Evolutionary conservation across 345 rosid genomes (phyloP).

Genomic region (Eucalyptus leucophloia): DNA sequence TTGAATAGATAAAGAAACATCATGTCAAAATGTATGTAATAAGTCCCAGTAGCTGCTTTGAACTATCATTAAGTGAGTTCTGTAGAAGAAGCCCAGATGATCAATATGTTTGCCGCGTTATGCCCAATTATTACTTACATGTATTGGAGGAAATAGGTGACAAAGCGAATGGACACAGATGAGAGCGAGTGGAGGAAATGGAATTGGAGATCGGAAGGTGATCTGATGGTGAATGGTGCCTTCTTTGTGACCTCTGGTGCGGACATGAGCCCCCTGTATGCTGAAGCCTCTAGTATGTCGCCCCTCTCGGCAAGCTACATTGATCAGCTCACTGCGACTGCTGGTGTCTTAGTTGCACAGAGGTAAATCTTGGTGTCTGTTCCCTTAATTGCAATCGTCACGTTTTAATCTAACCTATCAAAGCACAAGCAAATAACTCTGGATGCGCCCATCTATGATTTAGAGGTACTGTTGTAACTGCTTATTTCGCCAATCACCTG

Average conservation of each 20-base stretch:
- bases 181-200: conserved; percentile 5
- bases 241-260: not conserved
- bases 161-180: conserved; percentile 5
- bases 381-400: not conserved
- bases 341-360: not conserved
- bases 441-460: not conserved
- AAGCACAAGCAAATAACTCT: not conserved
- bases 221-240: conserved; percentile 4
- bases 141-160: not conserved
- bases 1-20: not conserved
- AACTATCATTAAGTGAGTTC: not conserved
- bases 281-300: conserved; percentile 1
- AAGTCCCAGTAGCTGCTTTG: not conserved
- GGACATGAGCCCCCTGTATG: not conserved
- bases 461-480: not conserved
- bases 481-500: not conserved
- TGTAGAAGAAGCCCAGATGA: not conserved
- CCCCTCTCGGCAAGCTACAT: conserved; percentile 1
- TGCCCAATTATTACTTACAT: not conserved
- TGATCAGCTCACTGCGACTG: not conserved
- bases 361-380: not conserved
- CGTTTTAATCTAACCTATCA: not conserved
- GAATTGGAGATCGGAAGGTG: conserved; percentile 5
- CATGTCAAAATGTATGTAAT: not conserved
- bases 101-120: not conserved